A percentile compares a stretch with the other conserved stretches of the same genome.
Evolutionary conservation across 164 flowering plant species (phyloP).

Genomic region (Dillenia suffruticosa): DNA sequence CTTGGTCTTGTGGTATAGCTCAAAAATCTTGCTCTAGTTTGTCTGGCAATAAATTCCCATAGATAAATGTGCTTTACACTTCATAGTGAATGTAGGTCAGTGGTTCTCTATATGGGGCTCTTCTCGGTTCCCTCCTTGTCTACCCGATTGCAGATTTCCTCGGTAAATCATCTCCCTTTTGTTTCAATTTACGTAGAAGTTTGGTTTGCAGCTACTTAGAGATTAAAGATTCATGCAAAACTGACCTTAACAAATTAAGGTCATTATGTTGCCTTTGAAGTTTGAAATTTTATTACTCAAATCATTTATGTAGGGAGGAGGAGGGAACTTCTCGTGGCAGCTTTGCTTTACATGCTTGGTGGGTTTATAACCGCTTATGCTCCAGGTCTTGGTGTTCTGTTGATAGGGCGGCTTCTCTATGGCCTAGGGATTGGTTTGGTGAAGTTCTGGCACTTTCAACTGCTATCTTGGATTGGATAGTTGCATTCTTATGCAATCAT

Average conservation of each 20-base stretch:
- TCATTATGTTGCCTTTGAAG: background rate
- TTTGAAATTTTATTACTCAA: background rate
- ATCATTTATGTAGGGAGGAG: constrained; percentile 55
- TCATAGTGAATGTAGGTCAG: constrained; percentile 54
- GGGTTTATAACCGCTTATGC: constrained; percentile 62
- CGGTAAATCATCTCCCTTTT: constrained; percentile 38
- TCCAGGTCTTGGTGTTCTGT: constrained; percentile 62
- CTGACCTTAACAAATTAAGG: no score
- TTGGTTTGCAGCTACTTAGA: no score
- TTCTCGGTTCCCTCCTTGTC: constrained; percentile 77
- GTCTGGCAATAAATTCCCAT: background rate
- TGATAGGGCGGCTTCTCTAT: constrained; percentile 73
- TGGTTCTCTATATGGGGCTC: constrained; percentile 97
- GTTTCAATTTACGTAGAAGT: background rate
- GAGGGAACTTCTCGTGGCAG: constrained; percentile 71
- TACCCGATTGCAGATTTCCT: constrained; percentile 89
- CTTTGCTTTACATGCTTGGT: constrained; percentile 61
- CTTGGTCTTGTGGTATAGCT: constrained; percentile 91
- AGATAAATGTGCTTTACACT: background rate
- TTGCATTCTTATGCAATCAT: constrained; percentile 1
- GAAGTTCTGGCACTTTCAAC: constrained; percentile 21
- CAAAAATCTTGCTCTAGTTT: background rate
- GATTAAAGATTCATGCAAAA: no score
- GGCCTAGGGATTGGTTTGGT: constrained; percentile 97
- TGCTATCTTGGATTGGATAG: background rate